Percentiles rank a stretch among this genome's conserved stretches.
phyloP scores from a whole-genome alignment of 805 yeast species.

The Wickerhamiella shivajii region DNA sequence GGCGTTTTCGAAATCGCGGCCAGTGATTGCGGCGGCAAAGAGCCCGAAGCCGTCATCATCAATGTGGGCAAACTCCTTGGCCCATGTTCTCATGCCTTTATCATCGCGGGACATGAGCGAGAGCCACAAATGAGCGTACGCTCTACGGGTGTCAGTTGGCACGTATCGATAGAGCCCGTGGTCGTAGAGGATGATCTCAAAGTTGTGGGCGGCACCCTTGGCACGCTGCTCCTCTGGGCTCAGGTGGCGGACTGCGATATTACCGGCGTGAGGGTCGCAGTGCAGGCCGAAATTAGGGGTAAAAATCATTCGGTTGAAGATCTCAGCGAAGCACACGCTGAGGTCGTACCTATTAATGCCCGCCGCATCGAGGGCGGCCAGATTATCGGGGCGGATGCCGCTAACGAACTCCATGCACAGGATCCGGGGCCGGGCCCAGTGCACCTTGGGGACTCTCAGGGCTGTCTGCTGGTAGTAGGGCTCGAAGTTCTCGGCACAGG shows the following conservation, averaged over 20 bases:
- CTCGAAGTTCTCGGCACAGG: conserved; percentile 55
- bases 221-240: conserved; percentile 18
- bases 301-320: conserved; percentile 90
- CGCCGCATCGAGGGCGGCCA: conserved; percentile 45
- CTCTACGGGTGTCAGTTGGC: conserved; percentile 57
- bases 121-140: conserved; percentile 87
- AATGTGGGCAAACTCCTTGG: conserved; percentile 66
- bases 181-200: conserved; percentile 84
- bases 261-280: conserved; percentile 98
- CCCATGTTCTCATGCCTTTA: conserved; percentile 53
- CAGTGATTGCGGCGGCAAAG: conserved; percentile 89
- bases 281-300: conserved; percentile 84
- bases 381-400: conserved; percentile 74
- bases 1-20: conserved; percentile 73
- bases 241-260: conserved; percentile 57
- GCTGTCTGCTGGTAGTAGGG: conserved; percentile 50
- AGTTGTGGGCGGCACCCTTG: conserved; percentile 41
- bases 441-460: conserved; percentile 58
- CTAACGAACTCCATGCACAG: conserved; percentile 75
- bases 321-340: conserved; percentile 72
- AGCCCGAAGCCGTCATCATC: conserved; percentile 64
- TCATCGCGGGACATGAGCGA: conserved; percentile 63
- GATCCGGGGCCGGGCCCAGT: conserved; percentile 51
- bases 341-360: conserved; percentile 64
- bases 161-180: conserved; percentile 88